Evolutionary conservation across 805 yeast species (phyloP).

Genomic region (Pichia californica): DNA sequence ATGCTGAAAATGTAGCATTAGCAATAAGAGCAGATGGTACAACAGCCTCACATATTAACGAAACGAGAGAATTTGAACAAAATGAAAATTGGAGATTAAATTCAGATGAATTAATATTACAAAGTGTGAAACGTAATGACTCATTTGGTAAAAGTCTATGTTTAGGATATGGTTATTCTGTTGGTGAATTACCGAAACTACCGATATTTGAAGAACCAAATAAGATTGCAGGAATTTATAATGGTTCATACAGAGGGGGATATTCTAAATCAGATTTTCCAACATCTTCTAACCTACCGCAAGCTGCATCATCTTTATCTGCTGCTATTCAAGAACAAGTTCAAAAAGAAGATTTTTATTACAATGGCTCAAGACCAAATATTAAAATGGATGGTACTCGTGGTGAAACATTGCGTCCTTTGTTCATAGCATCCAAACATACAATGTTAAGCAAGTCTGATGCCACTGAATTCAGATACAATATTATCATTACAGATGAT

Average conservation of each 20-base stretch:
- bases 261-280: constrained; percentile 5
- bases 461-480: constrained; percentile 44
- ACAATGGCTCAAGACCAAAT: too few species aligned
- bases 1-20: constrained; percentile 45
- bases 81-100: constrained; percentile 66
- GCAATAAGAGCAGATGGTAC: constrained; percentile 68
- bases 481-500: constrained; percentile 68
- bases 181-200: constrained; percentile 12
- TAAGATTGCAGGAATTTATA: constrained; percentile 10
- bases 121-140: constrained; percentile 35
- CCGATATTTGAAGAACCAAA: constrained; percentile 11
- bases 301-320: not conserved
- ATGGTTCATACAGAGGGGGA: constrained; percentile 13
- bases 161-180: constrained; percentile 20
- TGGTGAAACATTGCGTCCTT: constrained; percentile 8
- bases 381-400: constrained; percentile 5
- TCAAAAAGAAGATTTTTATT: not conserved
- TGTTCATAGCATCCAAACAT: constrained; percentile 9
- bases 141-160: constrained; percentile 25
- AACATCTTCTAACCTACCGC: not conserved
- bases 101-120: constrained; percentile 63
- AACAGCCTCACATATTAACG: constrained; percentile 60
- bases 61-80: constrained; percentile 67
- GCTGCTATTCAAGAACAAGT: too few species aligned
- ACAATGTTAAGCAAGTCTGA: constrained; percentile 25